Percentiles rank a stretch among this genome's conserved stretches.
phyloP scores from a whole-genome alignment of 192 early-diverging fungal genomes.

The Podila epigama region DNA sequence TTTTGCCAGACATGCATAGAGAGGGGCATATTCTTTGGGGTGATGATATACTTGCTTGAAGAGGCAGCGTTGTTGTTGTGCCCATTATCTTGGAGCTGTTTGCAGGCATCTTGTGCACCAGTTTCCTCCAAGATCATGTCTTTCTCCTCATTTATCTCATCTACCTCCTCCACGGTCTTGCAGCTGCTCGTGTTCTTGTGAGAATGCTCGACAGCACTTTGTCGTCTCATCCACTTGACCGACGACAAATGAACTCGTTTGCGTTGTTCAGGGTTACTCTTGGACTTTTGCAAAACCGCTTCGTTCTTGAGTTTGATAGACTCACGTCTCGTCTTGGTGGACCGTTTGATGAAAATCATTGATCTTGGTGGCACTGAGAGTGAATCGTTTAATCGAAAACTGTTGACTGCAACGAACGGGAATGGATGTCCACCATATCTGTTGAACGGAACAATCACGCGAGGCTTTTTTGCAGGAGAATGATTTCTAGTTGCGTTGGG shows the following conservation, averaged over 20 bases:
- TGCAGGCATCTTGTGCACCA: too few species aligned
- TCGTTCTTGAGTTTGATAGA: not conserved
- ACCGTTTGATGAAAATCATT: not conserved
- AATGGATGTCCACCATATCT: not conserved
- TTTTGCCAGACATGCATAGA: not conserved
- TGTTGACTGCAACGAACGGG: not conserved
- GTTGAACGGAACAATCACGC: not conserved
- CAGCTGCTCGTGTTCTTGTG: too few species aligned
- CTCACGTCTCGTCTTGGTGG: not conserved
- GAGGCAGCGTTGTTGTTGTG: too few species aligned
- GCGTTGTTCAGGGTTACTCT: not conserved
- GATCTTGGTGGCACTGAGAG: not conserved
- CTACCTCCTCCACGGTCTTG: too few species aligned
- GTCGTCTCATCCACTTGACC: not conserved
- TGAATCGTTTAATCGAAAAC: not conserved
- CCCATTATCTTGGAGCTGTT: too few species aligned
- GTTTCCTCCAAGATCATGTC: too few species aligned
- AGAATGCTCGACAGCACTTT: not conserved
- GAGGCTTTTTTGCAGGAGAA: not conserved
- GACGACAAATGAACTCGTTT: not conserved
- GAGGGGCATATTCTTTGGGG: not conserved
- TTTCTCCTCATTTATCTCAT: not conserved
- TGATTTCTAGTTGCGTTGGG: not conserved
- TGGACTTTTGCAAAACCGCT: not conserved
- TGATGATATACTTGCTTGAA: not conserved